These are phyloP conservation scores for Dioscorea dumetorum DNA, from an alignment of 106 monocot species.

Conservation along the genomic window DNA sequence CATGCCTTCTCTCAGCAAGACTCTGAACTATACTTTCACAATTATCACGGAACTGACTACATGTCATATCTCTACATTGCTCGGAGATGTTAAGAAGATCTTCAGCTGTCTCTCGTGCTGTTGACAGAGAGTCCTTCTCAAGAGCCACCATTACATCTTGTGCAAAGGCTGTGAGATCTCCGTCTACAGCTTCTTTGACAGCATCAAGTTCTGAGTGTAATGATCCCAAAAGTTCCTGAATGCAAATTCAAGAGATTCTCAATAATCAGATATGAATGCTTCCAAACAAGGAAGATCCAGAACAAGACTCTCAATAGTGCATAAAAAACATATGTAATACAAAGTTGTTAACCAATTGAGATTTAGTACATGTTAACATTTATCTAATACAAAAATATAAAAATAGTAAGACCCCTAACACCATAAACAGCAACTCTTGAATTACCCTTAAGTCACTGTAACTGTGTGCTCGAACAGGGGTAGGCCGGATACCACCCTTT, in stretches of 20 bases:
- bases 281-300: too few species aligned
- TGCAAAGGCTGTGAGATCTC: constrained; percentile 37
- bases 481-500: constrained; percentile 33
- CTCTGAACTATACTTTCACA: constrained; percentile 57
- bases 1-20: constrained; percentile 41
- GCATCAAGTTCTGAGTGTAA: constrained; percentile 51
- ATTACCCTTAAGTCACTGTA: constrained; percentile 55
- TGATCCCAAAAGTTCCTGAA: constrained; percentile 56
- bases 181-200: constrained; percentile 48
- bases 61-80: constrained; percentile 43
- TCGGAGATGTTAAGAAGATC: constrained; percentile 41
- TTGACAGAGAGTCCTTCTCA: constrained; percentile 26
- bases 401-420: too few species aligned
- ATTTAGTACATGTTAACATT: too few species aligned
- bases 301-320: too few species aligned
- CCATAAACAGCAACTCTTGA: not conserved
- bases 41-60: constrained; percentile 38
- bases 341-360: too few species aligned
- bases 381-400: too few species aligned
- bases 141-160: constrained; percentile 38
- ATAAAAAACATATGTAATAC: too few species aligned
- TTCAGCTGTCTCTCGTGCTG: constrained; percentile 17
- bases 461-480: constrained; percentile 41
- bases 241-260: not conserved
- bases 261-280: too few species aligned